A percentile compares a stretch with the other conserved stretches of the same genome.
phyloP scores from a whole-genome alignment of 2,329 filamentous ascomycete species.

The Venturia nashicola region DNA sequence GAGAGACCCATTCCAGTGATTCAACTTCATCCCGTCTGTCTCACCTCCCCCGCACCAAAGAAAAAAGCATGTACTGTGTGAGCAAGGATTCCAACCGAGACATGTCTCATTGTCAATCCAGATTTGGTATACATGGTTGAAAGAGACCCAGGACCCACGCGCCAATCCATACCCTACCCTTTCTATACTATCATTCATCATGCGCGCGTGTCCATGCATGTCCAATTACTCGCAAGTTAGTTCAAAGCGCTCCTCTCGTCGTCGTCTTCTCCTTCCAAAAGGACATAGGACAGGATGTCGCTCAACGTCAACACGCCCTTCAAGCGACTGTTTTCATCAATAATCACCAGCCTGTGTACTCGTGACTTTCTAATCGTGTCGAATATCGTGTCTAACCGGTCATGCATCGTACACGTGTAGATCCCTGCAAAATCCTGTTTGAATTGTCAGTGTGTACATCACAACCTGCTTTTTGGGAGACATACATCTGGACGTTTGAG shows the following conservation, averaged over 20 bases:
- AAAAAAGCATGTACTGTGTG: neutral
- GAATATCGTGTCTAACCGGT: slow-evolving; percentile 89
- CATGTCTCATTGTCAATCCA: neutral
- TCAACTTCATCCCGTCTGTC: neutral
- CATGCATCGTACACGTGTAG: slow-evolving; percentile 86
- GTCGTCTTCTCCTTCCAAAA: slow-evolving; percentile 65
- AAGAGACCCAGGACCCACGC: neutral
- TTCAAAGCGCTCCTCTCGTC: slow-evolving; percentile 15
- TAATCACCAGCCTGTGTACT: slow-evolving; percentile 83
- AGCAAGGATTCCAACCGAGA: neutral
- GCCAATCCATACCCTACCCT: neutral
- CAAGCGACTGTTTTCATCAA: slow-evolving; percentile 78
- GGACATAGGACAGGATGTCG: slow-evolving; percentile 90
- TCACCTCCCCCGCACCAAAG: neutral
- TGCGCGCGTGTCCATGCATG: neutral
- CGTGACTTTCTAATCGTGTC: slow-evolving; percentile 91
- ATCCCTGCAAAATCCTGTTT: slow-evolving; percentile 79
- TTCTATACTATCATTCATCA: neutral
- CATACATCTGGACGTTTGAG: slow-evolving; percentile 66
- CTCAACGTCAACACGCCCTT: slow-evolving; percentile 87
- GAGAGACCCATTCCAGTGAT: too few relatives aligned
- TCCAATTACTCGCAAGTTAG: neutral
- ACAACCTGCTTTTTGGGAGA: slow-evolving; percentile 9
- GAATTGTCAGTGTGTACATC: neutral
- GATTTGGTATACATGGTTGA: neutral